Evolutionary conservation across 2,329 filamentous ascomycete genomes (phyloP).

Genomic region (Pseudonectria buxi): DNA sequence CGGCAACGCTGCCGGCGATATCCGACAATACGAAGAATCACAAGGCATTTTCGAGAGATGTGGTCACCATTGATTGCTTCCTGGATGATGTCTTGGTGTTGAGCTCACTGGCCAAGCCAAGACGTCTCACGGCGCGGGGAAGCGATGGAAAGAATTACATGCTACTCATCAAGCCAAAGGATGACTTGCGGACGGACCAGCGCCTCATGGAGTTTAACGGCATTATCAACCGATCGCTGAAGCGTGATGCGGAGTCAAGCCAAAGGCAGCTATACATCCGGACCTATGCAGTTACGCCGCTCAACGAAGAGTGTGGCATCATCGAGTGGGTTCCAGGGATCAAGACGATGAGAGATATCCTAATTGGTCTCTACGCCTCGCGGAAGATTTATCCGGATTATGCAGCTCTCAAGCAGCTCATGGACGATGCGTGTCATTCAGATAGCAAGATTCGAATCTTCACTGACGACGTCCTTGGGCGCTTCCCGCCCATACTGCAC

Average conservation of each 20-base stretch:
- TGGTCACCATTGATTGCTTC: conserved; percentile 75
- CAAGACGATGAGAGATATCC: conserved; percentile 86
- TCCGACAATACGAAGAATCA: conserved; percentile 70
- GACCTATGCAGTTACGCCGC: conserved; percentile 91
- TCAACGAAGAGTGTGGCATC: conserved; percentile 95
- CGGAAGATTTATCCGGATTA: conserved; percentile 68
- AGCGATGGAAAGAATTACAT: conserved; percentile 86
- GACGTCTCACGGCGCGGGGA: conserved; percentile 80
- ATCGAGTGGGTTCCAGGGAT: conserved; percentile 99
- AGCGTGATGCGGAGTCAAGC: conserved; percentile 84
- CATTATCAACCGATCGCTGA: conserved; percentile 93
- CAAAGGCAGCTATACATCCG: conserved; percentile 89
- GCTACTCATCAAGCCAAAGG: conserved; percentile 93
- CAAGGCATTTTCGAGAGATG: conserved; percentile 79
- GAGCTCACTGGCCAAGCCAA: conserved; percentile 84
- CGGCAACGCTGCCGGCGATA: conserved; percentile 68
- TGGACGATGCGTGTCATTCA: conserved; percentile 55
- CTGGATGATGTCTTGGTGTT: conserved; percentile 84
- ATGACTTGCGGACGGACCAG: conserved; percentile 94
- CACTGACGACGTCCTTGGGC: conserved; percentile 53
- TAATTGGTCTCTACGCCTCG: conserved; percentile 70
- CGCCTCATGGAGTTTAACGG: conserved; percentile 98
- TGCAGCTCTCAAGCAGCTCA: conserved; percentile 52
- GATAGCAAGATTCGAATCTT: conserved; percentile 63
- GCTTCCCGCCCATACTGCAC: conserved; percentile 78